Evolutionary conservation across 2,329 filamentous ascomycete species (phyloP), one percentile per base, ranked within the genome.

Genomic region (Talaromyces islandicus): DNA sequence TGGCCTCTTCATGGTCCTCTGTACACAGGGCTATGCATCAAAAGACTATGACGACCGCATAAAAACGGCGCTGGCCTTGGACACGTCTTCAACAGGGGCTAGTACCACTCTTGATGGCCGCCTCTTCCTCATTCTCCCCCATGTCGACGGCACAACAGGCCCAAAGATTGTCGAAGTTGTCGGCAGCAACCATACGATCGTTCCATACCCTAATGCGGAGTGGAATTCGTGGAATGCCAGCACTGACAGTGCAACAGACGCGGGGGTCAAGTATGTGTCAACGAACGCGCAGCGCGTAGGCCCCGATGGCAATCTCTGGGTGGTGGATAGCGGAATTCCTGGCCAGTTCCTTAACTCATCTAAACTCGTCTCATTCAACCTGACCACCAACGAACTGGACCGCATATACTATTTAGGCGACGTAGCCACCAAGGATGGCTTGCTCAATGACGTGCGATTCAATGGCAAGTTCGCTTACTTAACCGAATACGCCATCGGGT

Each of bases 401-500:
- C 63, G 67, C 7, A 63, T 73, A 7, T 76, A 73, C 57, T 65
- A 65, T 38, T 66, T 76, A 60, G 73, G 71, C 50, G 71, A 71
- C 32, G 67, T 68, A 30, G 73, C 65, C 0, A 64, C 65, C 14
- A 64, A 62, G 2, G 66, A 65, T 56, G 72, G 70, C 57, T 59
- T 69, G 10, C 64, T 75, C 24, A 73, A 76, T 56, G 74, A 77
- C 59, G 64, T 76, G 10, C 73, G 71, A 41, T 75, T 75, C 65
- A 70, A 69, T 2, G 60, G 60, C 7, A 57, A 46, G 12, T 58
- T 67, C 4, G 54, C 73, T 10, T 71, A 75, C 53, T 62, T 75
- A n/a, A 63, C 62, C 12, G 62, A 63, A 35, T 56, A 43, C 7
- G 60, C 51, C 4, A 46, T 54, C 21, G 56, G 56, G 7, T 53